A percentile compares a stretch with the other conserved stretches of the same genome.
Evolutionary conservation across 345 rosid species (phyloP).

Genomic region (Eucalyptus cloeziana): DNA sequence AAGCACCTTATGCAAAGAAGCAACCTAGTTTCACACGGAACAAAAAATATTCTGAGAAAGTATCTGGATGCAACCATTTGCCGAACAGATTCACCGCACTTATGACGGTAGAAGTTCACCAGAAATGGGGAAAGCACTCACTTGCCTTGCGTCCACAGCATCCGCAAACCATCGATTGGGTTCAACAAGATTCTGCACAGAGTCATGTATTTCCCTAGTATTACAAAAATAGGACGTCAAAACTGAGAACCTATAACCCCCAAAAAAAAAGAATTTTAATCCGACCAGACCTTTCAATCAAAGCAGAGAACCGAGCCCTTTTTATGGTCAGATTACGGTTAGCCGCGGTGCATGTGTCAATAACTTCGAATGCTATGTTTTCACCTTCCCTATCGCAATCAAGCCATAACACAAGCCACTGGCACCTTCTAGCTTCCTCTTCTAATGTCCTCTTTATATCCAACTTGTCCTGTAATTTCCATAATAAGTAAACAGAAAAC

Average conservation of each 20-base stretch:
- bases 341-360: constrained; percentile 53
- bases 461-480: constrained; percentile 46
- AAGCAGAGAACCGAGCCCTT: constrained; percentile 92
- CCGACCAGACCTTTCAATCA: constrained; percentile 62
- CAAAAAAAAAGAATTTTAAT: neutral
- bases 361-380: constrained; percentile 89
- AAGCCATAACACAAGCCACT: constrained; percentile 95
- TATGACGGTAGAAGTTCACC: neutral
- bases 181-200: constrained; percentile 79
- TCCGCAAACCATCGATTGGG: constrained; percentile 82
- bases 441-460: constrained; percentile 86
- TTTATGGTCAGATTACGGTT: constrained; percentile 45
- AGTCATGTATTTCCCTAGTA: constrained; percentile 81
- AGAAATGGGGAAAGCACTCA: constrained; percentile 12
- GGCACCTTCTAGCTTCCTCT: constrained; percentile 90
- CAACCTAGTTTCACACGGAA: neutral
- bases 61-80: neutral
- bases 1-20: neutral
- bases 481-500: neutral
- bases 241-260: neutral
- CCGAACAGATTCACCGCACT: neutral
- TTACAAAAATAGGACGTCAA: neutral
- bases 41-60: neutral
- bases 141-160: constrained; percentile 99
- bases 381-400: constrained; percentile 99